Base-by-base conservation (phyloP, 2,329 filamentous ascomycete genomes). In the Penicillium freii region DNA sequence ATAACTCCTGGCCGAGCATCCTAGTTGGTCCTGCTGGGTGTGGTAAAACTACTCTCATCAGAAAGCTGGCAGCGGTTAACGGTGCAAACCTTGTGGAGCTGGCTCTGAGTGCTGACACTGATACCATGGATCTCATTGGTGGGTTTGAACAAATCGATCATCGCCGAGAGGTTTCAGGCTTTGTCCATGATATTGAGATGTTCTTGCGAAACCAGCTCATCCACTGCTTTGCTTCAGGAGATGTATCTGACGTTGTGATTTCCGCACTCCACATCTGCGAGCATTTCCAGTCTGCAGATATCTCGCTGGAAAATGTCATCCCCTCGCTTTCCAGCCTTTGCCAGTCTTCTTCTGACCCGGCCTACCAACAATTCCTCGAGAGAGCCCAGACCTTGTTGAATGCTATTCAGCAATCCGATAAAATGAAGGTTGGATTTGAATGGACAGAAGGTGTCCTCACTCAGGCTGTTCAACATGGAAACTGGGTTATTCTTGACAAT, bases 401-500 rank as follows among this genome's bases (percentile, higher is more conserved):
- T 25, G 77, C 79, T 5, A 81, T 86, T 1, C 75, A 82, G 33
- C 76, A 79, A 2, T 82, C 91, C 25, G 84, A 87, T 23, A 87
- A 88, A 42, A 71, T 73, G 68, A 73, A 69, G 61, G 91, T 92
- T 23, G 87, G 89, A 2, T 99, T 99, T 70, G 91, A 96, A 73
- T 99, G 94, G 94, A 86, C 96, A 2, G 93, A 99, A 71, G 94
- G 95, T 56, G 85, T 95, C 47, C 87, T 99, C 43, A 88, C 97
- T 47, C 88, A 92, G 66, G 93, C 94, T 42, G 80, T 97, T 11
- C 84, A 95, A 69, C 81, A 88, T 65, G 94, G 94, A 15, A 84
- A 92, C 59, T 99, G 94, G 94, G 81, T 99, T 19, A 87, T 99
- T 11, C 85, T 99, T 23, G 94, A 99, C 75, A 97, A 99, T 74